phyloP scores from a whole-genome alignment of 139 green algal species.

The Coelastrella sp. region DNA sequence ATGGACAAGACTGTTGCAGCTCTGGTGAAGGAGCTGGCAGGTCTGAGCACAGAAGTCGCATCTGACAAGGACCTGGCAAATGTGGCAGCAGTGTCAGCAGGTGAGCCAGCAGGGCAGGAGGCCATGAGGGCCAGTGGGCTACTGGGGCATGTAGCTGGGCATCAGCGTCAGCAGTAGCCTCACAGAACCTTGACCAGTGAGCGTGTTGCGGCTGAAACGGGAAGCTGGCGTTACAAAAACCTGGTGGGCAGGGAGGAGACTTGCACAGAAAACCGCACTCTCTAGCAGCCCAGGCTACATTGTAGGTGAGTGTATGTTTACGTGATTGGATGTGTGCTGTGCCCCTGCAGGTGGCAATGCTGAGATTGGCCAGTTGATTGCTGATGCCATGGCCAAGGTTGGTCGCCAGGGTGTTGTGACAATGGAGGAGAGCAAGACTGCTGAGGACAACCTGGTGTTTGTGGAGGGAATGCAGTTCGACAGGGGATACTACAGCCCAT shows the following conservation, averaged over 20 bases:
- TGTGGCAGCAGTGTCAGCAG: constrained; percentile 96
- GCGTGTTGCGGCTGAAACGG: no score
- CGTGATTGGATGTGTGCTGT: not conserved
- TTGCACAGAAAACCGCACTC: no score
- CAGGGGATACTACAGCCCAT: constrained; percentile 98
- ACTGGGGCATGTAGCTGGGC: not conserved
- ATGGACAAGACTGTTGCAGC: constrained; percentile 79
- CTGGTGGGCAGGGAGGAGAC: no score
- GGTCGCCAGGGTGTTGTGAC: constrained; percentile 97
- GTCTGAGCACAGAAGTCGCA: constrained; percentile 81
- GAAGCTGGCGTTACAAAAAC: no score
- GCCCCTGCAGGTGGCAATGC: constrained; percentile 74
- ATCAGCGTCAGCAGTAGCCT: not conserved
- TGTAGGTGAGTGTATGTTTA: no score
- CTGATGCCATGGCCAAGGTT: constrained; percentile 94
- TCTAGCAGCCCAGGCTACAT: no score
- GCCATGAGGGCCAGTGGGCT: not conserved
- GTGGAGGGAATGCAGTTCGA: constrained; percentile 99
- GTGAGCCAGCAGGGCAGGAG: not conserved
- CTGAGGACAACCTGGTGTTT: constrained; percentile 96
- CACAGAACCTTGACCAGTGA: no score
- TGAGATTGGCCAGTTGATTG: constrained; percentile 96
- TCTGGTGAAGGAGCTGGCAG: constrained; percentile 90
- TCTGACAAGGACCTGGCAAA: constrained; percentile 87
- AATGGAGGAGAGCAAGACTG: constrained; percentile 98